Conservation (phyloP, 169 alveolate genomes). For the Plasmodium gonderi region DNA sequence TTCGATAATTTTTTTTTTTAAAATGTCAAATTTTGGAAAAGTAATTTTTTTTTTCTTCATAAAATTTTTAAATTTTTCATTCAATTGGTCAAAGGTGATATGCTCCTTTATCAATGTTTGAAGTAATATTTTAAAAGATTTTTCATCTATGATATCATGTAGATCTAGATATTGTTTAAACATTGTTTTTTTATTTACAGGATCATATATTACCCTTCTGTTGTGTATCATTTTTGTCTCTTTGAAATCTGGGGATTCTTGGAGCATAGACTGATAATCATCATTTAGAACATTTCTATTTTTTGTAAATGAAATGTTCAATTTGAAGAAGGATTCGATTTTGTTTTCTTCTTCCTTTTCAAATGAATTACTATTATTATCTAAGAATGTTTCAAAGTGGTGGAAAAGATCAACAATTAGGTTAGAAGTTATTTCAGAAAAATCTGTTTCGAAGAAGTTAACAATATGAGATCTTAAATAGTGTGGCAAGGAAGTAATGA, state of each 20-base stretch:
- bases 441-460: slow-evolving; percentile 44
- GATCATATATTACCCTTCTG: slow-evolving; percentile 23
- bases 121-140: not conserved
- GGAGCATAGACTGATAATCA: not conserved
- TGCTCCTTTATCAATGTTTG: slow-evolving; percentile 2
- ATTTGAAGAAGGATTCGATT: slow-evolving; percentile 28
- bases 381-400: not conserved
- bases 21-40: not conserved
- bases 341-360: not conserved
- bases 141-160: slow-evolving; percentile 17
- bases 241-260: not conserved
- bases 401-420: not conserved
- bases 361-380: not conserved
- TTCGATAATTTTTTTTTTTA: not conserved
- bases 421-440: not conserved
- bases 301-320: not conserved
- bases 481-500: slow-evolving; percentile 6
- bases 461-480: not conserved
- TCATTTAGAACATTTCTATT: slow-evolving; percentile 9
- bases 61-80: not conserved
- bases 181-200: not conserved
- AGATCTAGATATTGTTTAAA: not conserved
- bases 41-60: not conserved
- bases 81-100: not conserved
- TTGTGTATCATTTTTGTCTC: not conserved